Evolutionary conservation across 23 red algal species (phyloP), one percentile per base, ranked within the genome.

Genomic region (Gracilaria domingensis): DNA sequence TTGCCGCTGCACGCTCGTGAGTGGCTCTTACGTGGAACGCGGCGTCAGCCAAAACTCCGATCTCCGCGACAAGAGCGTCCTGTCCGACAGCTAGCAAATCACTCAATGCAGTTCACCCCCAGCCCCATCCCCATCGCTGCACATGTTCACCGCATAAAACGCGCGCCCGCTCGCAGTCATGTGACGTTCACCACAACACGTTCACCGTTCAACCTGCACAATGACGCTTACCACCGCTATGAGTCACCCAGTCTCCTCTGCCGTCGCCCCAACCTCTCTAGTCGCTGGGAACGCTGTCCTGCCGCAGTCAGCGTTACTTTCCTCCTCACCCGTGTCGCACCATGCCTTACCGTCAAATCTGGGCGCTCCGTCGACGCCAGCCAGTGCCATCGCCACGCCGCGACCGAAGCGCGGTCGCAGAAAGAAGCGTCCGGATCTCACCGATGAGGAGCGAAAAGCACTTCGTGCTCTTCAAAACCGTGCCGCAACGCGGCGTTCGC

Each of bases 341-440:
- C 64, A 69, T 69, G 64, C 64, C 4, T 17, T 69, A 37, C 64
- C 64, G 2, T 69, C 64, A 36, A 17, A 8, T 7, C 30, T 48
- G 72, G 35, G 40, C 42, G n/a, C 72, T 51, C 72, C 39, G 23
- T 77, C 72, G 21, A 50, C 39, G 12, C 40, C 72, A 8, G 39
- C 20, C 3, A 25, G 12, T 45, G 40, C 42, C 18, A 51, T 51
- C 13, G 42, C 45, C 38, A 77, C 72, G 21, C 72, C 72, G 42
- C 81, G 81, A 32, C 81, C 81, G 51, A 85, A 85, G 42, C 81
- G 81, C 65, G 81, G 81, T 60, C 81, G 81, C 30, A 55, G 81
- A 30, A 85, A 85, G 81, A 85, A 85, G 81, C 81, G 81, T 14
- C 81, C 81, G 32, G 81, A 85, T 65, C 81, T 85, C 40, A 66